phyloP scores from a whole-genome alignment of 768 basidiomycete species.

The Kwoniella mangroviensis region DNA sequence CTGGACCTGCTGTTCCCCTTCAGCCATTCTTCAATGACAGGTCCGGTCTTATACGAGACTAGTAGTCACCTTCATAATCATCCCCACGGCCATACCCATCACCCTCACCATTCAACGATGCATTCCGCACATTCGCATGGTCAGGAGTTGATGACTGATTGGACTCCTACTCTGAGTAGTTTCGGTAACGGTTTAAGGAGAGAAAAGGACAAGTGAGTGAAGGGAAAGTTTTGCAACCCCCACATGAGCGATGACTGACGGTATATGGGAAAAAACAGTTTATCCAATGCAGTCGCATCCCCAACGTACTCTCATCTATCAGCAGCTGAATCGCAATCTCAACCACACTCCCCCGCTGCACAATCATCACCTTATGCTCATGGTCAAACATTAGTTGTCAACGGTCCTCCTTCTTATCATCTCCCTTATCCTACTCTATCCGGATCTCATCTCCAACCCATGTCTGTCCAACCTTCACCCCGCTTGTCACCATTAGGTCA shows the following conservation, averaged over 20 bases:
- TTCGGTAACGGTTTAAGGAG: slow-evolving; percentile 17
- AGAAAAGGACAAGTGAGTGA: slow-evolving; percentile 28
- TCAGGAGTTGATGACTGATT: slow-evolving; percentile 41
- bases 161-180: slow-evolving; percentile 27
- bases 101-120: slow-evolving; percentile 9
- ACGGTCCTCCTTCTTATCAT: slow-evolving; percentile 23
- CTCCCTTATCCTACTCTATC: slow-evolving; percentile 27
- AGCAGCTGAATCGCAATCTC: slow-evolving; percentile 20
- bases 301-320: slow-evolving; percentile 41
- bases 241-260: too few species aligned
- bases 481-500: slow-evolving; percentile 27
- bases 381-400: slow-evolving; percentile 23
- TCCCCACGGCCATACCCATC: slow-evolving; percentile 6
- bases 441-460: slow-evolving; percentile 26
- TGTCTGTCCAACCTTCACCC: slow-evolving; percentile 22
- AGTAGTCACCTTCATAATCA: slow-evolving; percentile 5
- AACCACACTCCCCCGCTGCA: slow-evolving; percentile 6
- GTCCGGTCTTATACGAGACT: slow-evolving; percentile 36
- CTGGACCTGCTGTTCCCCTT: slow-evolving; percentile 13
- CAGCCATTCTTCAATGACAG: slow-evolving; percentile 29
- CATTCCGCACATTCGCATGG: slow-evolving; percentile 25
- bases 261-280: background rate
- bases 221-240: too few species aligned
- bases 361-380: slow-evolving; percentile 32
- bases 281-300: slow-evolving; percentile 20